Base-by-base conservation (phyloP, 2,329 filamentous ascomycete species). In the Scedosporium dehoogii region DNA sequence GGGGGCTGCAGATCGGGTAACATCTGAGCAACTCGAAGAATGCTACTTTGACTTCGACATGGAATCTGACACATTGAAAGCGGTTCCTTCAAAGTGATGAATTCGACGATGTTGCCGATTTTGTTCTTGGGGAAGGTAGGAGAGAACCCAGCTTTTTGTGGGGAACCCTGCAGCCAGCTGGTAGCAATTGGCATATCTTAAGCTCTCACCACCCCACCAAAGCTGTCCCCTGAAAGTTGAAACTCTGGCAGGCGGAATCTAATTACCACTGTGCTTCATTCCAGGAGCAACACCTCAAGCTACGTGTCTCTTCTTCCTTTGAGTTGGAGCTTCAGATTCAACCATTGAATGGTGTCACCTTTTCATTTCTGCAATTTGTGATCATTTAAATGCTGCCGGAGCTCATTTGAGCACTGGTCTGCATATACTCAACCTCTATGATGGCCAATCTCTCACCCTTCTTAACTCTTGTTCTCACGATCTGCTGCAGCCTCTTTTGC, bases 391-490 rank as follows among this genome's bases (percentile, higher is more conserved):
- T 55, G 59, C 27, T 42, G 16, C 29, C 59, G 6, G 59, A 21
- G 44, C 25, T 41, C 46, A 25, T 38, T 25, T 33, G 55, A 58
- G 55, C 55, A 58, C 55, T 38, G 55, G 55, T n/a, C 33, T 58
- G 55, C 55, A 58, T 27, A 55, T 12, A 14, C 14, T 5, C 12
- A 18, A 29, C 55, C 23, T 38, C 23, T n/a, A 58, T 18, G 25
- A 61, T 61, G 59, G 59, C 33, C 48, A 41, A 29, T n/a, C n/a
- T 44, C 6, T 56, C 48, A n/a, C 29, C 25, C 12, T 23, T 61
- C 25, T 51, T 33, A 3, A 41, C 46, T 14, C 48, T 56, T 27
- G 16, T 60, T 12, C n/a, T 44, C 3, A 23, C 42, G 12, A 18
- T 51, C 21, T 33, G 42, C 10, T 60, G 59, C 44, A 51, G 51